phyloP scores from a whole-genome alignment of 2,329 filamentous ascomycete genomes.

The Fusarium sp. region DNA sequence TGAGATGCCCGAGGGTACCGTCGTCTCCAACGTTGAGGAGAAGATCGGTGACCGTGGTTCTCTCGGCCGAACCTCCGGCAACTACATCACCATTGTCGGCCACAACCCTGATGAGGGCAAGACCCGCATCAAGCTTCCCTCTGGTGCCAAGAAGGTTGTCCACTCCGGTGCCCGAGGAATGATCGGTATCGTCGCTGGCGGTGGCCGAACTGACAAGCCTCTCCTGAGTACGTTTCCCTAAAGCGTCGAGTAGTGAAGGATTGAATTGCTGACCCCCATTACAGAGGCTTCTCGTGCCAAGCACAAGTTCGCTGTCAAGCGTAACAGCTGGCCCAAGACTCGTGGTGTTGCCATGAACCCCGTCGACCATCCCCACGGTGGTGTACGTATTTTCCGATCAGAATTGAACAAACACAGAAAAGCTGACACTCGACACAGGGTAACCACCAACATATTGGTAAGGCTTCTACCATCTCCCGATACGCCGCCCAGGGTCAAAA shows the following conservation, averaged over 20 bases:
- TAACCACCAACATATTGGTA: slow-evolving; percentile 99
- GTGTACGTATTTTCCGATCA: slow-evolving; percentile 65
- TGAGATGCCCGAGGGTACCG: slow-evolving; percentile 98
- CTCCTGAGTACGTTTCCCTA: slow-evolving; percentile 79
- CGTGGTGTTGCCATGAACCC: slow-evolving; percentile 99
- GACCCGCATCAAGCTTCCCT: slow-evolving; percentile 99
- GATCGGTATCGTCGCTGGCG: slow-evolving; percentile 99
- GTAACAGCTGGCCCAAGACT: slow-evolving; percentile 99
- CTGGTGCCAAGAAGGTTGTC: slow-evolving; percentile 98
- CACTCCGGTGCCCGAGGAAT: slow-evolving; percentile 93
- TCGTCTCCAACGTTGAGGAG: slow-evolving; percentile 99
- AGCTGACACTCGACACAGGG: slow-evolving; percentile 68
- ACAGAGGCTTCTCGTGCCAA: slow-evolving; percentile 98
- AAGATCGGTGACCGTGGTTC: slow-evolving; percentile 97
- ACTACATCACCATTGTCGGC: slow-evolving; percentile 98
- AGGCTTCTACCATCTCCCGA: slow-evolving; percentile 98
- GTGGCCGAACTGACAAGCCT: slow-evolving; percentile 99
- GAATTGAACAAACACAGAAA: slow-evolving; percentile 25
- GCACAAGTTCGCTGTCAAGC: slow-evolving; percentile 99
- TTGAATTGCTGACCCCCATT: slow-evolving; percentile 54
- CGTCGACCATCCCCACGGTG: slow-evolving; percentile 98
- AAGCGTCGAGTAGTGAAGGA: not conserved
- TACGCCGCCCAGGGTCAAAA: slow-evolving; percentile 99
- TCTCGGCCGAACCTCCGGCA: slow-evolving; percentile 96
- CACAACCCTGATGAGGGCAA: slow-evolving; percentile 99